Conservation (phyloP, 768 basidiomycete species). For the Pseudohyphozyma bogoriensis region DNA sequence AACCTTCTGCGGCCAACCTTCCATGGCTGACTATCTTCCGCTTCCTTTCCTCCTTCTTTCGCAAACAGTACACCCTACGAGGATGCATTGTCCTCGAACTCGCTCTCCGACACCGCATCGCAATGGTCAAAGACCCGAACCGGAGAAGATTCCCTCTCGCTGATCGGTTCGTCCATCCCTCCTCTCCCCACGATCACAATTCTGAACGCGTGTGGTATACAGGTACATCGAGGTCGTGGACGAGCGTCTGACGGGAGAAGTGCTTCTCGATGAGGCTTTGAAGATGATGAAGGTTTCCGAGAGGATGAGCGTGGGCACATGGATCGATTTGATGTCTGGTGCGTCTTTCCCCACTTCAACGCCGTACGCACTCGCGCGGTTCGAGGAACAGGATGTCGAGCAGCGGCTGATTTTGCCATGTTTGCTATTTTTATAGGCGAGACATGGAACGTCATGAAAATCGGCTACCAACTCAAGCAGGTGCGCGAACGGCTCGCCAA, state of each 20-base stretch:
- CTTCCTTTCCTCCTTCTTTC: no score
- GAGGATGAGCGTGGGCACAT: constrained; percentile 71
- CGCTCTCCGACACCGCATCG: constrained; percentile 86
- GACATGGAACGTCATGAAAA: constrained; percentile 99
- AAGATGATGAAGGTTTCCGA: constrained; percentile 82
- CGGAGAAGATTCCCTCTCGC: constrained; percentile 62
- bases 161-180: constrained; percentile 46
- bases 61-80: constrained; percentile 91
- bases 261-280: constrained; percentile 86
- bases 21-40: no score
- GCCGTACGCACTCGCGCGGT: background rate
- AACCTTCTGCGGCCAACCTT: no score
- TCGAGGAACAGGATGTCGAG: no score
- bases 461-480: constrained; percentile 96
- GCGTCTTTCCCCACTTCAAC: constrained; percentile 36
- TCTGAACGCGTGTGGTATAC: background rate
- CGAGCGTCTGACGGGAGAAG: constrained; percentile 86
- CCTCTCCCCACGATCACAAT: background rate
- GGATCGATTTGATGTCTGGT: constrained; percentile 95
- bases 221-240: constrained; percentile 77
- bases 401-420: no score
- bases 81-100: constrained; percentile 97
- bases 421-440: constrained; percentile 70
- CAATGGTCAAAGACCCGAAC: constrained; percentile 72
- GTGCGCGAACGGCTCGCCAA: constrained; percentile 96